Evolutionary conservation across 208 protist species (phyloP), one percentile per base, ranked within the genome.

Genomic region (Leishmania tarentolae): DNA sequence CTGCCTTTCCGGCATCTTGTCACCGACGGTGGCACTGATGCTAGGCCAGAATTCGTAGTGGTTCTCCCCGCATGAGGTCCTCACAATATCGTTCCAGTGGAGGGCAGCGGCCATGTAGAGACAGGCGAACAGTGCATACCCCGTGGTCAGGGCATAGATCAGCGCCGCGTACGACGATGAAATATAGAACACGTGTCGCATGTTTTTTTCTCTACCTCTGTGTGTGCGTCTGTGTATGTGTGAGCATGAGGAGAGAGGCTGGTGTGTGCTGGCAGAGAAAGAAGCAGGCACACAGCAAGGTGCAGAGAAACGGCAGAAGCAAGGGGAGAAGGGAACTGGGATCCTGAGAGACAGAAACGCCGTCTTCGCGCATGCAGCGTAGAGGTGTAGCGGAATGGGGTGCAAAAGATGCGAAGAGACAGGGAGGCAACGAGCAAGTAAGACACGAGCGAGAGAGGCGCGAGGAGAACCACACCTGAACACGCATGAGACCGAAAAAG

Each of bases 1-100:
- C 76, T 95, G 91, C 63, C 93, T 85, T 84, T 96, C 91, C 5
- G 93, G 91, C 61, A 88, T 82, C 77, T 92, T 87, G 76, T 94
- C 93, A 19, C 91, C 91, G 19, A 92, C 92, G 0, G 87, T 86
- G 28, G 89, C 84, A 79, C 91, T 94, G 73, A 94, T 96, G 63
- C 90, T 95, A 24, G 91, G 91, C 91, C 93, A 96, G 75, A 92
- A 96, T 82, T 94, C 91, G 37, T 87, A 88, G 76, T 92, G 88
- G 47, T 90, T 81, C 50, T 82, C 73, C 3, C 91, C 88, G 75
- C 93, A 96, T 9, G 57, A 61, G 19, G 80, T 96, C 19, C 65
- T 73, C 24, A 96, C 80, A 21, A 96, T 80, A 37, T 93, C 85
- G 50, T 86, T 83, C 1, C 46, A 70, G 81, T 96, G 93, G 63